These are phyloP conservation scores for Przewalskia tangutica DNA, from an alignment of 257 asterid species.

Conservation along the genomic window DNA sequence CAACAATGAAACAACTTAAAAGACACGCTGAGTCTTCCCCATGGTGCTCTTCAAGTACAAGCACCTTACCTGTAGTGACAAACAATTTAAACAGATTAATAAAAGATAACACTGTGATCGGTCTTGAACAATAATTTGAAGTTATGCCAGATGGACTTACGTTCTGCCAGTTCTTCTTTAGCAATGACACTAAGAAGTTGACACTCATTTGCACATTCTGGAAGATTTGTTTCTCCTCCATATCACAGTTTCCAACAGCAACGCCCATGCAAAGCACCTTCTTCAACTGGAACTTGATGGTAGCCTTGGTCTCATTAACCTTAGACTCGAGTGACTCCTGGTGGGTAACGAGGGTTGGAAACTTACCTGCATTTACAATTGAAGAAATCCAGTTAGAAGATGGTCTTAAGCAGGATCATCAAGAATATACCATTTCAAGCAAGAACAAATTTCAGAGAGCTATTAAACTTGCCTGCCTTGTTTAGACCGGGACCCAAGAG, in stretches of 20 bases:
- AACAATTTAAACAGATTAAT: background rate
- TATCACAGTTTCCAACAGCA: background rate
- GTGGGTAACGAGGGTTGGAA: conserved; percentile 13
- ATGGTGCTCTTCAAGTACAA: conserved; percentile 22
- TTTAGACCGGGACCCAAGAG: conserved; percentile 17
- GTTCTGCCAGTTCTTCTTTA: conserved; percentile 17
- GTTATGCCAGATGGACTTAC: background rate
- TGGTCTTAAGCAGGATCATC: background rate
- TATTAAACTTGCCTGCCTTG: conserved; percentile 14
- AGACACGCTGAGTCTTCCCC: conserved; percentile 15
- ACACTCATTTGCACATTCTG: conserved; percentile 13
- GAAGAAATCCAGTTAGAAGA: background rate
- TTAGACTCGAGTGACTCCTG: conserved; percentile 14
- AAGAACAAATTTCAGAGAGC: background rate
- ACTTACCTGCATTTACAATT: conserved; percentile 4
- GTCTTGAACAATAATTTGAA: background rate
- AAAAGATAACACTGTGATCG: background rate
- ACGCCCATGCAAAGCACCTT: conserved; percentile 6
- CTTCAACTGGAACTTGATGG: conserved; percentile 6
- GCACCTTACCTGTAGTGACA: conserved; percentile 13
- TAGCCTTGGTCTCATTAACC: conserved; percentile 13
- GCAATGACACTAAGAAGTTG: conserved; percentile 4
- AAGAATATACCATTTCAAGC: background rate
- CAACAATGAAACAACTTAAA: background rate
- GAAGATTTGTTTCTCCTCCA: conserved; percentile 5